Base-by-base conservation (phyloP, 2,329 filamentous ascomycete genomes). In the Dactylellina haptotyla region DNA sequence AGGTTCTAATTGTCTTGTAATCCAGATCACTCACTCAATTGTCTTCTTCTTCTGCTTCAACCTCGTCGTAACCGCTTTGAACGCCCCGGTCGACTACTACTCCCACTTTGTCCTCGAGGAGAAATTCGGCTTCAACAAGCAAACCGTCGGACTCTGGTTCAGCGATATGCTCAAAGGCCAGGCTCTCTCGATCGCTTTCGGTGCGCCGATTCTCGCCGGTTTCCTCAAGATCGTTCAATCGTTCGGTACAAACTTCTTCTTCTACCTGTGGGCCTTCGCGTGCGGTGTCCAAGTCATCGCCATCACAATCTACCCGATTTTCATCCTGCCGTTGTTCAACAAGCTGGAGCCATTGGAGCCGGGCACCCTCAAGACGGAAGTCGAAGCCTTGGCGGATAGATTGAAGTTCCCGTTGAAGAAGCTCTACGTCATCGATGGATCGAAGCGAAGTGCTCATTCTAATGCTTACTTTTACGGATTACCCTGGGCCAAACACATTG, bases 401-500 rank as follows among this genome's bases (percentile, higher is more conserved):
- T 87, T 99, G 77, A 88, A 94, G 75, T 99, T 99, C 82, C 95
- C 95, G 1, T 89, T 99, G 28, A 88, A 90, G 75, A 93, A 98
- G 80, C 86, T 99, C 46, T 92, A 96, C 80, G 93, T 98, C 79
- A 99, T 99, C 79, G 92, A 96, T 80, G 92, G 92, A 54, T 93
- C 90, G 83, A 94, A 94, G 84, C 87, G 92, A 78, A 92, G 89
- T 80, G 90, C 91, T 23, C 92, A 96, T 83, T 93, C 90, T 83
- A 96, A 96, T 79, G 91, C 92, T 18, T 96, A 96, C 83, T 99
- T 99, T 84, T 97, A 96, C 78, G 95, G 95, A 73, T 87, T 99
- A 64, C 95, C 95, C 43, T 99, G 94, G 93, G 97, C 97, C 87
- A 98, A 98, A 87, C 96, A 98, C 84, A 99, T 99, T 84, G 95